A percentile compares a stretch with the other conserved stretches of the same genome.
Conservation (phyloP, 2,329 filamentous ascomycete genomes). For the Tolypocladium capitatum region DNA sequence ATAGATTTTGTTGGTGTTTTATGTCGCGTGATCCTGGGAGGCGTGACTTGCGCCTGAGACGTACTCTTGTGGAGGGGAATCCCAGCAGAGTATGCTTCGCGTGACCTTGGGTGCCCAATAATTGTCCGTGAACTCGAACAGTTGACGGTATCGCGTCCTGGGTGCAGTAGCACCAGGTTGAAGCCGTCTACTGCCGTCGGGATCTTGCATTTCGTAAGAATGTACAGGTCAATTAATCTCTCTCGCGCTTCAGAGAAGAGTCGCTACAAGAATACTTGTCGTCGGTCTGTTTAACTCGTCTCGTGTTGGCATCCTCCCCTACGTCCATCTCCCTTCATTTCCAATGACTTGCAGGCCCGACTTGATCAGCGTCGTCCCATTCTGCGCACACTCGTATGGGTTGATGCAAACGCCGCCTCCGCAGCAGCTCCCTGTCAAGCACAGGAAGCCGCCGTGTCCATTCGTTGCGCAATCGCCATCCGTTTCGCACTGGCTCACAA, state of each 20-base stretch:
- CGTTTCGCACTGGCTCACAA: slow-evolving; percentile 11
- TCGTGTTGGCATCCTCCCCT: too few species aligned
- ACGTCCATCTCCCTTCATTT: background rate
- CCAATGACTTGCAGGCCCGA: slow-evolving; percentile 1
- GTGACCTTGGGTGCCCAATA: too few species aligned
- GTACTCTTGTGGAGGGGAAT: background rate
- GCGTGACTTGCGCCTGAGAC: background rate
- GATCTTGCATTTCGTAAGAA: too few species aligned
- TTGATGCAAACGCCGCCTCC: slow-evolving; percentile 22
- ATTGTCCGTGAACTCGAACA: background rate
- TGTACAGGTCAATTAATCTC: too few species aligned
- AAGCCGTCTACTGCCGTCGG: too few species aligned
- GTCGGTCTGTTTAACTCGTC: background rate
- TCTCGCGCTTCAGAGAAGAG: background rate
- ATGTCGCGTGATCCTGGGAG: too few species aligned
- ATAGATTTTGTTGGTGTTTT: background rate
- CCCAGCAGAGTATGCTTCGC: too few species aligned
- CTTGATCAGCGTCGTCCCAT: slow-evolving; percentile 15
- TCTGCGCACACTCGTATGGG: slow-evolving; percentile 22
- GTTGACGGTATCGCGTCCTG: too few species aligned
- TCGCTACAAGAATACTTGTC: background rate
- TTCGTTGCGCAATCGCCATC: slow-evolving; percentile 15
- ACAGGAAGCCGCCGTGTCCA: slow-evolving; percentile 14
- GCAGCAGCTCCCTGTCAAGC: slow-evolving; percentile 22
- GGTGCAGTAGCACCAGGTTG: background rate